Base-by-base conservation (phyloP, 163 green algal species). In the Prototheca cutis region DNA sequence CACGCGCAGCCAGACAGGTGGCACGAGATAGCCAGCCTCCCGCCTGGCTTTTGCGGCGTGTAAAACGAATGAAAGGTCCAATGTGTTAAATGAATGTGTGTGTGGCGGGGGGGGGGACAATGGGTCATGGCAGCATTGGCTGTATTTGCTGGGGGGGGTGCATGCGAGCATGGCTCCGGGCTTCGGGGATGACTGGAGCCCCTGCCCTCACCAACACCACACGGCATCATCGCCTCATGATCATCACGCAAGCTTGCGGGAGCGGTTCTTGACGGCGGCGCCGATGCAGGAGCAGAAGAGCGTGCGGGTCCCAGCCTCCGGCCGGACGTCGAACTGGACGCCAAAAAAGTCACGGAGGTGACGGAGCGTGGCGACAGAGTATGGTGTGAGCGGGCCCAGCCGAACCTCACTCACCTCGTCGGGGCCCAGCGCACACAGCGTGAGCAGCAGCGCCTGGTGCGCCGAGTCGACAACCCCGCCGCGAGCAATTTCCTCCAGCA, bases 281-380 rank as follows among this genome's bases (percentile, higher is more conserved):
- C 93, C 93, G 8, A 99, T 78, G 58, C 90, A 97, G 0, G 81
- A 89, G 21, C 93, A 63, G 57, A 96, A 91, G 24, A 98, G 78
- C 3, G 93, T 99, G 21, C 71, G 62, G 55, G 75, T 91, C 62
- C 82, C 72, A 18, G 69, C 55, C 61, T 99, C 90, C 0, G 91
- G 79, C 34, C 75, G 72, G 52, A 99, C 79, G 51, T n/a, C 59
- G 71, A 97, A 99, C 40, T 75, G 83, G 4, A 98, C 86, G 2
- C 81, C 83, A 33, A 98, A 83, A 53, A 99, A 90, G 17, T 95
- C 89, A 10, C 77, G 75, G 0, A 97, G 54, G 62, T 89, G 77
- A 1, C 93, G 81, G 77, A 98, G 71, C 30, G 82, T 93, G 29
- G 66, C 67, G 19, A 98, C 85, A 7, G 88, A 81, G 45, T 91